Conservation (phyloP, 176 grass and related monocot genomes). For the Carex myosuroides region DNA sequence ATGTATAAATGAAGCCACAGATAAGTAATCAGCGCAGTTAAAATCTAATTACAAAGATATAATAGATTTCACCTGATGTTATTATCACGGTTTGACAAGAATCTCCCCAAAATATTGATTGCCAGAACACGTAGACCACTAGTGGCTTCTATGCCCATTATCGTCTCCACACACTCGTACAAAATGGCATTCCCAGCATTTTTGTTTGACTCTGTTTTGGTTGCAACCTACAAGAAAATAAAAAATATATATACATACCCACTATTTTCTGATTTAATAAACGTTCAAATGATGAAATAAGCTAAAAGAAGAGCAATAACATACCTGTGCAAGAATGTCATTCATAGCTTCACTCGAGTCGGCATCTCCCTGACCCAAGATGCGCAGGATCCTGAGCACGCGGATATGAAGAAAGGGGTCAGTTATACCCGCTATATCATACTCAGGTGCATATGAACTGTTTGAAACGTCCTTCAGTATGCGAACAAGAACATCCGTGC, state of each 20-base stretch:
- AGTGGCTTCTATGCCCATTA: slow-evolving; percentile 96
- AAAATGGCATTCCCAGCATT: slow-evolving; percentile 96
- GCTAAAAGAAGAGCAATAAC: slow-evolving; percentile 18
- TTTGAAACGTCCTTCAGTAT: slow-evolving; percentile 94
- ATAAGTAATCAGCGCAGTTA: neutral
- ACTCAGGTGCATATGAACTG: slow-evolving; percentile 96
- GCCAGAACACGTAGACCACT: slow-evolving; percentile 88
- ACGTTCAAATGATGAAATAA: slow-evolving; percentile 12
- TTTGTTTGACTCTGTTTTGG: slow-evolving; percentile 95
- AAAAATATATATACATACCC: neutral
- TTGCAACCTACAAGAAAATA: slow-evolving; percentile 70
- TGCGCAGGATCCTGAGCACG: slow-evolving; percentile 74
- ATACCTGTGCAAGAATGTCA: slow-evolving; percentile 98
- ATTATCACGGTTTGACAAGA: slow-evolving; percentile 97
- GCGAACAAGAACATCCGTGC: slow-evolving; percentile 69
- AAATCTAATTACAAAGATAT: slow-evolving; percentile 17
- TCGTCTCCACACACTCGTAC: slow-evolving; percentile 98
- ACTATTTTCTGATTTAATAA: neutral
- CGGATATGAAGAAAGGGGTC: slow-evolving; percentile 97
- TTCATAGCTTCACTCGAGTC: slow-evolving; percentile 92
- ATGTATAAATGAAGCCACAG: neutral
- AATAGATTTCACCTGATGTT: slow-evolving; percentile 72
- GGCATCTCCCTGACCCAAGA: slow-evolving; percentile 66
- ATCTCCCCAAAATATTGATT: slow-evolving; percentile 97
- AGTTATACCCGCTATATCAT: slow-evolving; percentile 89